Percentiles rank a stretch among this genome's conserved stretches.
Evolutionary conservation across 2,329 filamentous ascomycete species (phyloP).

Genomic region (Apiospora koreana): DNA sequence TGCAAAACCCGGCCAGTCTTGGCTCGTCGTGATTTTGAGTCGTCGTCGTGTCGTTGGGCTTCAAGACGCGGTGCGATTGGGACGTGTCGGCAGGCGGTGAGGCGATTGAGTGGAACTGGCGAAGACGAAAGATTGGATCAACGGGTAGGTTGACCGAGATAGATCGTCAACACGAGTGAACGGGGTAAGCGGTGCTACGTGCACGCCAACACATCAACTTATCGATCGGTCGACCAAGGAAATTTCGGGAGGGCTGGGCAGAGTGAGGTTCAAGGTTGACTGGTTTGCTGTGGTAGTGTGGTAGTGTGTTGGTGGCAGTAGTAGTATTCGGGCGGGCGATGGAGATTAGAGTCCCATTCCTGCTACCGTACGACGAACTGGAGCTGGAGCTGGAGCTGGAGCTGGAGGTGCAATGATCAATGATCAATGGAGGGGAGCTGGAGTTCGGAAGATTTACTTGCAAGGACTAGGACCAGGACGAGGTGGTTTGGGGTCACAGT

Average conservation of each 20-base stretch:
- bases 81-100: slow-evolving; percentile 9
- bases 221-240: slow-evolving; percentile 6
- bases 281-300: background rate
- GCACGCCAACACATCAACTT: slow-evolving; percentile 5
- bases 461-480: slow-evolving; percentile 6
- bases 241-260: background rate
- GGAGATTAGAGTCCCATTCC: slow-evolving; percentile 9
- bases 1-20: background rate
- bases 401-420: background rate
- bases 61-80: slow-evolving; percentile 7
- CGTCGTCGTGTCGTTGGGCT: slow-evolving; percentile 2
- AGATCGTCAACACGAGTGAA: slow-evolving; percentile 9
- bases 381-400: background rate
- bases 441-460: slow-evolving; percentile 9
- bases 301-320: background rate
- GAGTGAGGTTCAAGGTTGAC: background rate
- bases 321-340: background rate
- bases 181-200: slow-evolving; percentile 5
- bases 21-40: background rate
- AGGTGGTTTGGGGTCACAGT: background rate
- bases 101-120: slow-evolving; percentile 1
- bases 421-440: slow-evolving; percentile 3
- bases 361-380: background rate
- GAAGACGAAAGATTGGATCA: slow-evolving; percentile 2
- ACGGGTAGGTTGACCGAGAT: slow-evolving; percentile 5